These are phyloP conservation scores for Pseudozyma sp. DNA, from an alignment of 1,284 basidiomycete species.

Conservation along the genomic window DNA sequence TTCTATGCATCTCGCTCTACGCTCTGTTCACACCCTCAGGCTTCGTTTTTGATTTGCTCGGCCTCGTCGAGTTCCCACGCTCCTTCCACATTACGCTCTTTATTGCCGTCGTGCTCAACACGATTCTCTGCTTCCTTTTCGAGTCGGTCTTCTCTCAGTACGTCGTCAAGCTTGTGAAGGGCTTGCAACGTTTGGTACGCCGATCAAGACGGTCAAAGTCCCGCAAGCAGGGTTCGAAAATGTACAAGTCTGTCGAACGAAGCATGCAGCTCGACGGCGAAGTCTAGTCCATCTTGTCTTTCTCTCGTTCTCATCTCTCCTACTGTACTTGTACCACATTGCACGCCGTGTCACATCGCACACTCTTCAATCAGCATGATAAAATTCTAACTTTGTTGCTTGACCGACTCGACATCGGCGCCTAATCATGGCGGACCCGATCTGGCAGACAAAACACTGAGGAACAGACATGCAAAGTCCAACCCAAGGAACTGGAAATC, in stretches of 20 bases:
- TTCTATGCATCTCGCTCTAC: slow-evolving; percentile 56
- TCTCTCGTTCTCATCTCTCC: not conserved
- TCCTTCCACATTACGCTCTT: slow-evolving; percentile 80
- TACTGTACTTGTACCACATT: not conserved
- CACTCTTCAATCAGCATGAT: not conserved
- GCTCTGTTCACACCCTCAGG: slow-evolving; percentile 73
- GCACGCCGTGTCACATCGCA: not conserved
- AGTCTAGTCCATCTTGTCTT: slow-evolving; percentile 6
- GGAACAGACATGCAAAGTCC: slow-evolving; percentile 23
- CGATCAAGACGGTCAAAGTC: slow-evolving; percentile 11
- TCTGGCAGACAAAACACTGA: slow-evolving; percentile 41
- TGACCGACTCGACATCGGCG: no score
- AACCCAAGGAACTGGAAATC: slow-evolving; percentile 91
- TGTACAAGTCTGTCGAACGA: slow-evolving; percentile 55
- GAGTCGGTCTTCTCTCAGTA: slow-evolving; percentile 72
- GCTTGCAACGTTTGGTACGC: slow-evolving; percentile 32
- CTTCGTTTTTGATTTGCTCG: slow-evolving; percentile 77
- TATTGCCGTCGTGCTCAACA: slow-evolving; percentile 79
- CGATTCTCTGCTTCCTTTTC: slow-evolving; percentile 79
- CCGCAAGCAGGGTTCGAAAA: slow-evolving; percentile 44
- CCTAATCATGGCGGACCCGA: slow-evolving; percentile 38
- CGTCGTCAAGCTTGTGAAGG: slow-evolving; percentile 50
- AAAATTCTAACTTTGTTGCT: no score
- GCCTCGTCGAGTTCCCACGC: slow-evolving; percentile 81
- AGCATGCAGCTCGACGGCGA: slow-evolving; percentile 56